Evolutionary conservation across 805 yeast genomes (phyloP).

Genomic region (Sugiyamaella chiloensis): DNA sequence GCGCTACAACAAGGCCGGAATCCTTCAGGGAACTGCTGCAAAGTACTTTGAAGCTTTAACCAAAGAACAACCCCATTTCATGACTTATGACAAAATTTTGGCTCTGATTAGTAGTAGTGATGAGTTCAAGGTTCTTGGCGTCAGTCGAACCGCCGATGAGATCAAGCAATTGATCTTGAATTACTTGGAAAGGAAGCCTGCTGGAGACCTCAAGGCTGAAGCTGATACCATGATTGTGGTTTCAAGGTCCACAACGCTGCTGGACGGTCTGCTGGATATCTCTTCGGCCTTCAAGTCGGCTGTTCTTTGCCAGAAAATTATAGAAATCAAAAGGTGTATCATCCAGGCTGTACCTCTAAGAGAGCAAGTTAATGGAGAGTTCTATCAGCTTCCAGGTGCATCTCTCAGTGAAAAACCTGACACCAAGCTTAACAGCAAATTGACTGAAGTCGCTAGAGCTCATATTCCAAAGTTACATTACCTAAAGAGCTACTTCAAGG

Average conservation of each 20-base stretch:
- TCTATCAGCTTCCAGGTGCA: slow-evolving; percentile 79
- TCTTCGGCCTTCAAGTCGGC: slow-evolving; percentile 74
- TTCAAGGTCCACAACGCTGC: slow-evolving; percentile 59
- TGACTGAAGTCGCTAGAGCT: slow-evolving; percentile 14
- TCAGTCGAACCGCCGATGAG: slow-evolving; percentile 43
- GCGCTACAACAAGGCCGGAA: slow-evolving; percentile 74
- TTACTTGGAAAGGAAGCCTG: slow-evolving; percentile 54
- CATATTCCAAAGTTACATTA: slow-evolving; percentile 65
- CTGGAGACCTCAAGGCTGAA: slow-evolving; percentile 36
- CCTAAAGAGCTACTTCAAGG: slow-evolving; percentile 68
- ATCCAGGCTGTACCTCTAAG: slow-evolving; percentile 68
- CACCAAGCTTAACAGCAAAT: background rate
- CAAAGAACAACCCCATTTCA: slow-evolving; percentile 51
- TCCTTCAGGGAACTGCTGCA: slow-evolving; percentile 82
- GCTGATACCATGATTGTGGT: slow-evolving; percentile 53
- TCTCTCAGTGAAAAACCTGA: slow-evolving; percentile 3
- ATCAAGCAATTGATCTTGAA: slow-evolving; percentile 51
- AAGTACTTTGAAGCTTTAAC: slow-evolving; percentile 66
- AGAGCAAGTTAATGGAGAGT: slow-evolving; percentile 52
- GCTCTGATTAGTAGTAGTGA: slow-evolving; percentile 60
- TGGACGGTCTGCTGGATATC: slow-evolving; percentile 74
- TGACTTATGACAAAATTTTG: slow-evolving; percentile 55
- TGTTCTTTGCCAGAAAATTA: slow-evolving; percentile 57
- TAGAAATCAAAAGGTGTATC: slow-evolving; percentile 66
- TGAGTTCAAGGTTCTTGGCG: slow-evolving; percentile 49